Evolutionary conservation across 108 stramenopile genomes (phyloP), one percentile per base, ranked within the genome.

Genomic region (Discostella stelligeroides): DNA sequence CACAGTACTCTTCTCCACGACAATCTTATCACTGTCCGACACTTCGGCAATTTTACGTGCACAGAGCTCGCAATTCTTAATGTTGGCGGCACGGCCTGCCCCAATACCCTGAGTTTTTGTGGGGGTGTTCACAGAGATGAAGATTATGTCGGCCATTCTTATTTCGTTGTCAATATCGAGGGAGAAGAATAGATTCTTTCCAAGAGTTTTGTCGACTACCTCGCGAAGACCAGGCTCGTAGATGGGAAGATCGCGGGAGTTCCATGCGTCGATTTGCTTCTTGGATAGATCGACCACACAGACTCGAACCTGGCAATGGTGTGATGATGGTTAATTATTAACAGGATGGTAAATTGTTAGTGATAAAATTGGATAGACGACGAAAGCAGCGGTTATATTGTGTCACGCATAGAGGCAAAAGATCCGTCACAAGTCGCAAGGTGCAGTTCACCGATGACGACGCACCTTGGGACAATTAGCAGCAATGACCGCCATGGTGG

Each of bases 401-500:
- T 48, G 12, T 42, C 45, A 46, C 17, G 41, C 41, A 17, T 17
- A 17, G 48, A 23, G 18, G 17, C 48, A 18, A 18, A 18, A 7
- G 21, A 7, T 21, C n/a, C n/a, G n/a, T n/a, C n/a, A 49, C 17
- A 18, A 1, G 12, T 18, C 7, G 7, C 48, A 21, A 7, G 45
- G 21, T 18, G 17, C 48, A 14, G 15, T 14, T 49, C 48, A 2
- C 3, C 29, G 20, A 30, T 21, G 13, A 54, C 30, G 27, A 73
- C 94, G 54, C 66, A 95, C 94, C 87, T 95, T 85, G 11, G 98
- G 98, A 71, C 97, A 97, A 60, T 93, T 86, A 67, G 87, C 84
- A 23, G 98, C 98, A 82, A 99, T 99, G 42, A 98, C 96, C 1
- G 98, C 98, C 98, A 99, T 99, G 48, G 98, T 99, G 3, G 98